These are phyloP conservation scores for Acanthamoeba royreba DNA, from an alignment of 208 protist species.

Conservation along the genomic window DNA sequence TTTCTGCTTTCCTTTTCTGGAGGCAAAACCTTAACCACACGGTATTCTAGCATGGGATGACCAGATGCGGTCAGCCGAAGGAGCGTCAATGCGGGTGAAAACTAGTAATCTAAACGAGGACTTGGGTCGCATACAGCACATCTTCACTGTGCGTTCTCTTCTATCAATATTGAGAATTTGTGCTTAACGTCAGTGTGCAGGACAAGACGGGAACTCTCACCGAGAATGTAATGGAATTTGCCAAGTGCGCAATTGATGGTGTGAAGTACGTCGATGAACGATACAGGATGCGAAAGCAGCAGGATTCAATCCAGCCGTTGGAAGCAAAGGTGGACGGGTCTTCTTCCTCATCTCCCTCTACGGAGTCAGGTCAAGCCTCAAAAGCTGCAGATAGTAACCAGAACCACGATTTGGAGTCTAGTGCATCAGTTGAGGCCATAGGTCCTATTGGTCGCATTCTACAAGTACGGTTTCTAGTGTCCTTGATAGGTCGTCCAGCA, in stretches of 20 bases:
- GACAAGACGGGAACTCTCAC: constrained; percentile 91
- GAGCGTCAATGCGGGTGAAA: constrained; percentile 60
- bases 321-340: background rate
- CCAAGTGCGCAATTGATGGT: constrained; percentile 71
- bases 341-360: too few species aligned
- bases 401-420: too few species aligned
- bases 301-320: background rate
- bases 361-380: too few species aligned
- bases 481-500: background rate
- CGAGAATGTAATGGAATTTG: constrained; percentile 85
- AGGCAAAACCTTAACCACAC: too few species aligned
- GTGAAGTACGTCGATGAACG: constrained; percentile 20
- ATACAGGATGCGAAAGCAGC: background rate
- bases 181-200: background rate
- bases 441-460: background rate
- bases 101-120: constrained; percentile 82
- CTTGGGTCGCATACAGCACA: constrained; percentile 63
- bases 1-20: background rate
- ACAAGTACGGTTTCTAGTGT: background rate
- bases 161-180: background rate
- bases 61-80: background rate
- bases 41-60: background rate
- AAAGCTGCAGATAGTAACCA: too few species aligned
- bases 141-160: background rate
- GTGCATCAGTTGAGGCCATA: too few species aligned